Percentiles rank a stretch among this genome's conserved stretches.
phyloP scores from a whole-genome alignment of 306 rosid species.

The Fragaria vesca region DNA sequence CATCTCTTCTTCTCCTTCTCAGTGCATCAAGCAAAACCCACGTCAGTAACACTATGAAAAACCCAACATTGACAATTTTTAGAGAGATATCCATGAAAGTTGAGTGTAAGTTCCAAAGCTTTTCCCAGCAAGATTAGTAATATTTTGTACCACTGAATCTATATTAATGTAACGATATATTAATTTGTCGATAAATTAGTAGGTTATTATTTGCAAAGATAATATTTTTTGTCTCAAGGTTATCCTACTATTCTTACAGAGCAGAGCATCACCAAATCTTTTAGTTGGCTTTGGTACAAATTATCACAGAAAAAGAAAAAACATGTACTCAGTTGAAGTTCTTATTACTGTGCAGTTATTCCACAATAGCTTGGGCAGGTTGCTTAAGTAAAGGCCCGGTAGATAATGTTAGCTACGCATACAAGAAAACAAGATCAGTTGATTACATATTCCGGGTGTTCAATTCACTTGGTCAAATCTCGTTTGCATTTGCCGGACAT shows the following conservation, averaged over 20 bases:
- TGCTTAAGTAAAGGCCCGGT: constrained; percentile 53
- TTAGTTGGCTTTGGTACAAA: neutral
- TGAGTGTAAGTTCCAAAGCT: neutral
- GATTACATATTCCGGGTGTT: constrained; percentile 68
- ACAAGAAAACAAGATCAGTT: constrained; percentile 52
- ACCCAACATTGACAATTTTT: constrained; percentile 45
- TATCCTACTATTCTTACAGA: neutral
- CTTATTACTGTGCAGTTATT: constrained; percentile 57
- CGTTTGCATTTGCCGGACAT: constrained; percentile 94
- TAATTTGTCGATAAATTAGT: too few relatives aligned
- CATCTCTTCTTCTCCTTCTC: constrained; percentile 27
- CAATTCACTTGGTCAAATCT: constrained; percentile 82
- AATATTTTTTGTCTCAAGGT: too few relatives aligned
- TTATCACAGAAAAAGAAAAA: neutral
- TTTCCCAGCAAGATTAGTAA: neutral
- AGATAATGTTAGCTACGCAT: constrained; percentile 72
- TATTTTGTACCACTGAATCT: neutral
- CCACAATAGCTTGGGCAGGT: constrained; percentile 90
- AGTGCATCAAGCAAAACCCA: constrained; percentile 56
- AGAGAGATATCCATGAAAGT: constrained; percentile 30
- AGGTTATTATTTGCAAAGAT: too few relatives aligned
- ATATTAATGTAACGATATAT: too few relatives aligned
- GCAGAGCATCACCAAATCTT: neutral
- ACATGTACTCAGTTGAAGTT: neutral
- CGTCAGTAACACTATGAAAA: constrained; percentile 40